phyloP scores from a whole-genome alignment of 352 stramenopile genomes.

The Discostella stelligera region DNA sequence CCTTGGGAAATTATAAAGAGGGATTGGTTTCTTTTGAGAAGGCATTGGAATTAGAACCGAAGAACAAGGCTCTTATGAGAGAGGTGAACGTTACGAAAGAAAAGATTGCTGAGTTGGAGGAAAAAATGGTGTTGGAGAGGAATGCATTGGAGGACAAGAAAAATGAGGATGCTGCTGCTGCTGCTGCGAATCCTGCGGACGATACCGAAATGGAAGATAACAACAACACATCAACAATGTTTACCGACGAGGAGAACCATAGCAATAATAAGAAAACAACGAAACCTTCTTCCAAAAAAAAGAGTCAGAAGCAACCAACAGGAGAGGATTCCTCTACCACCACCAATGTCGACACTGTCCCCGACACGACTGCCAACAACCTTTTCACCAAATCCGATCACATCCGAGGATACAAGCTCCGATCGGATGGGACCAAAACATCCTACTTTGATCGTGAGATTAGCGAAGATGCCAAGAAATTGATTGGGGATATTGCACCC shows the following conservation, averaged over 20 bases:
- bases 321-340: not conserved
- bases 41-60: constrained; percentile 83
- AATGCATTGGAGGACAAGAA: constrained; percentile 35
- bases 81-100: constrained; percentile 52
- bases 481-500: constrained; percentile 96
- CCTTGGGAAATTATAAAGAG: constrained; percentile 71
- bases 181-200: not conserved
- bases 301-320: not conserved
- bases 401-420: constrained; percentile 85
- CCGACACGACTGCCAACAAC: constrained; percentile 19
- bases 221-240: not conserved
- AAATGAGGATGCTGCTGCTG: not conserved
- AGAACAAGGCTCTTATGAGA: constrained; percentile 82
- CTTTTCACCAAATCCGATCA: constrained; percentile 72
- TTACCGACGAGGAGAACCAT: not conserved
- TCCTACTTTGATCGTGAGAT: constrained; percentile 99
- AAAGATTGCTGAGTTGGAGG: constrained; percentile 44
- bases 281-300: constrained; percentile 19
- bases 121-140: constrained; percentile 50
- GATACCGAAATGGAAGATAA: constrained; percentile 43
- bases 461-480: constrained; percentile 92
- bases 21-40: constrained; percentile 85
- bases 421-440: constrained; percentile 90
- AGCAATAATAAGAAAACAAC: constrained; percentile 4
- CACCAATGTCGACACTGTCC: constrained; percentile 20